A percentile compares a stretch with the other conserved stretches of the same genome.
Conservation (phyloP, 331 rosid genomes). For the Stylosanthes scabra region DNA sequence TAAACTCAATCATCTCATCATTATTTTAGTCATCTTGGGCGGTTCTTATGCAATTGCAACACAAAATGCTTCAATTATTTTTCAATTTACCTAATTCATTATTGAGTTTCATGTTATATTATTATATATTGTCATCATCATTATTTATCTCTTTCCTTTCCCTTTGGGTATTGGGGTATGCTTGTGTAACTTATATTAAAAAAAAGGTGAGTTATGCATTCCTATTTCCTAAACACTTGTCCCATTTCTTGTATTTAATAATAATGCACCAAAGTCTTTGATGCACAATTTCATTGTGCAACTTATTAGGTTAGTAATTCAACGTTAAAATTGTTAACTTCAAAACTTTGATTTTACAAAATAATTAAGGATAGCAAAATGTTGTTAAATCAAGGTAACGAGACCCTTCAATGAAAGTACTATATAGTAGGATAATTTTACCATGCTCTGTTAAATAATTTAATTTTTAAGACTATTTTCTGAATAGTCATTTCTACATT, state of each 20-base stretch:
- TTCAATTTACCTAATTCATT: conserved; percentile 9
- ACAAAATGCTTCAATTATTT: background rate
- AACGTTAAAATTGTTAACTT: conserved; percentile 30
- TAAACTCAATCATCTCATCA: background rate
- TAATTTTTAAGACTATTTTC: too few relatives aligned
- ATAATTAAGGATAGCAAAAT: background rate
- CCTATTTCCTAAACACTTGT: conserved; percentile 5
- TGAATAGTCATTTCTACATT: too few relatives aligned
- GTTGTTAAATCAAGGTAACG: conserved; percentile 2
- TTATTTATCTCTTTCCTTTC: background rate
- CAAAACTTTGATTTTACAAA: conserved; percentile 7
- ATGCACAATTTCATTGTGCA: conserved; percentile 17
- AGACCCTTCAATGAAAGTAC: background rate
- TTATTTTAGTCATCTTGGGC: conserved; percentile 25
- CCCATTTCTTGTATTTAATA: conserved; percentile 12
- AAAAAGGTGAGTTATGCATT: conserved; percentile 4
- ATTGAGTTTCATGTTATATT: background rate
- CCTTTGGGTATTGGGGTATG: background rate
- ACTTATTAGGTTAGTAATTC: background rate
- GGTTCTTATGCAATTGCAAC: conserved; percentile 26
- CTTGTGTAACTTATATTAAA: conserved; percentile 6
- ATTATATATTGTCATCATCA: background rate
- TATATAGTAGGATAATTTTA: too few relatives aligned
- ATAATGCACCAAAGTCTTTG: conserved; percentile 15
- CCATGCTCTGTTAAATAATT: too few relatives aligned